These are phyloP conservation scores for Acmispon strigosus DNA, from an alignment of 306 rosid species.

Conservation along the genomic window DNA sequence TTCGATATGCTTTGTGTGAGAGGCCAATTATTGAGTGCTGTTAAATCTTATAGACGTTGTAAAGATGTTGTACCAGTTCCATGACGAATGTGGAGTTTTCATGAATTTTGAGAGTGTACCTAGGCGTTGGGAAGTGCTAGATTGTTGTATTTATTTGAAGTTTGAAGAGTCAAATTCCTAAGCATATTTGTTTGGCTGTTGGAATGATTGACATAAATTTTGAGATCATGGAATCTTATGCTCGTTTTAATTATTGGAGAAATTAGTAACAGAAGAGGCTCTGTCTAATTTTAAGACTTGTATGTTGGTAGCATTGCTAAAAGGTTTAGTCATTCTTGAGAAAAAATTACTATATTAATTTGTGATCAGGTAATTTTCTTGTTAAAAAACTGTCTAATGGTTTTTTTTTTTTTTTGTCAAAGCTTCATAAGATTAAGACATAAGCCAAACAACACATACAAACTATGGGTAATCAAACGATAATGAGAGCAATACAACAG, in stretches of 20 bases:
- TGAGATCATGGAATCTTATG: neutral
- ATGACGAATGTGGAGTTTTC: neutral
- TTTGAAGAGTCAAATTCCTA: slow-evolving; percentile 2
- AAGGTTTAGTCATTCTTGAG: neutral
- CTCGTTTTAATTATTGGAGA: neutral
- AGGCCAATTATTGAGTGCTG: slow-evolving; percentile 3
- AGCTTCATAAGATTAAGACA: no score
- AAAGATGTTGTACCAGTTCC: slow-evolving; percentile 6
- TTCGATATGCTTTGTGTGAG: neutral
- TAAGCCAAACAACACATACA: no score
- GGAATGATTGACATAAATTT: neutral
- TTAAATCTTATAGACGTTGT: neutral
- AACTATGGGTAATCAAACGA: no score
- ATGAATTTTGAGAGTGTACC: neutral
- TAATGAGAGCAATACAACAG: no score
- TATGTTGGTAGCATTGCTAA: neutral
- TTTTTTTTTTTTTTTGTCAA: no score
- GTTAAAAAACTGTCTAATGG: neutral
- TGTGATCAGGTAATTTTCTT: no score
- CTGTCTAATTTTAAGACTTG: neutral
- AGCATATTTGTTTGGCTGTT: neutral
- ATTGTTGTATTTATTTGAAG: neutral
- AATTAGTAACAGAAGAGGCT: neutral
- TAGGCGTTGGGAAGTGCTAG: neutral
- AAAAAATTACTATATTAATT: neutral